phyloP scores from a whole-genome alignment of 352 stramenopile genomes.

The Paralagenidium karlingii region DNA sequence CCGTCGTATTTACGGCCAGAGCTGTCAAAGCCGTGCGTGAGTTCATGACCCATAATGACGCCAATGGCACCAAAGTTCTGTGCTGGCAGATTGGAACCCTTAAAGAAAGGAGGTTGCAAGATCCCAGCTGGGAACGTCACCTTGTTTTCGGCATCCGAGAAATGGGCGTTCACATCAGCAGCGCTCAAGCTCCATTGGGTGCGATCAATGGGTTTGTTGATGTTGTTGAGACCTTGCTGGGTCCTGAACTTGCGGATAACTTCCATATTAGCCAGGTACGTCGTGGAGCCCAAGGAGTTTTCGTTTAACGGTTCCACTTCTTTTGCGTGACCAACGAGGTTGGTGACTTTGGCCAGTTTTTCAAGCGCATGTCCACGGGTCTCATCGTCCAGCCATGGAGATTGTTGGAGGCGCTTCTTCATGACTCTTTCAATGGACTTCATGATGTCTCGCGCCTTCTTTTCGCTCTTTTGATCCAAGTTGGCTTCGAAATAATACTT shows the following conservation, averaged over 20 bases:
- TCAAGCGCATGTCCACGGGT: constrained; percentile 75
- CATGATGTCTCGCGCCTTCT: constrained; percentile 75
- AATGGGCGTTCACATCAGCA: constrained; percentile 89
- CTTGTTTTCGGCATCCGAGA: constrained; percentile 61
- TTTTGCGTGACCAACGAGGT: constrained; percentile 50
- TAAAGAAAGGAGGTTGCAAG: constrained; percentile 91
- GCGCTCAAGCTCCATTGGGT: constrained; percentile 86
- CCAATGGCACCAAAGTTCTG: constrained; percentile 92
- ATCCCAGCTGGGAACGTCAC: constrained; percentile 95
- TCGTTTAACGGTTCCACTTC: constrained; percentile 24
- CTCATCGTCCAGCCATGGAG: constrained; percentile 81
- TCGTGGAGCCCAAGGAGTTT: constrained; percentile 39
- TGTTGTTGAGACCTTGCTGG: constrained; percentile 1
- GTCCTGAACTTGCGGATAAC: constrained; percentile 29
- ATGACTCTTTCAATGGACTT: constrained; percentile 71
- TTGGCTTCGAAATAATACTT: constrained; percentile 87
- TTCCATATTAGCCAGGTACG: constrained; percentile 34
- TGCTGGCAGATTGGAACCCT: constrained; percentile 58
- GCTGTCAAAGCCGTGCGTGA: constrained; percentile 94
- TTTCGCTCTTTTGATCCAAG: constrained; percentile 78
- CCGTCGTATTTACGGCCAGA: constrained; percentile 82
- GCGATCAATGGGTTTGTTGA: constrained; percentile 31
- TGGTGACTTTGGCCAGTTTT: constrained; percentile 80
- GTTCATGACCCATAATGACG: constrained; percentile 90
- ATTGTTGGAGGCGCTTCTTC: constrained; percentile 48